Percentiles rank a stretch among this genome's conserved stretches.
phyloP scores from a whole-genome alignment of 2,329 filamentous ascomycete species.

The Fusarium cyanostomum region DNA sequence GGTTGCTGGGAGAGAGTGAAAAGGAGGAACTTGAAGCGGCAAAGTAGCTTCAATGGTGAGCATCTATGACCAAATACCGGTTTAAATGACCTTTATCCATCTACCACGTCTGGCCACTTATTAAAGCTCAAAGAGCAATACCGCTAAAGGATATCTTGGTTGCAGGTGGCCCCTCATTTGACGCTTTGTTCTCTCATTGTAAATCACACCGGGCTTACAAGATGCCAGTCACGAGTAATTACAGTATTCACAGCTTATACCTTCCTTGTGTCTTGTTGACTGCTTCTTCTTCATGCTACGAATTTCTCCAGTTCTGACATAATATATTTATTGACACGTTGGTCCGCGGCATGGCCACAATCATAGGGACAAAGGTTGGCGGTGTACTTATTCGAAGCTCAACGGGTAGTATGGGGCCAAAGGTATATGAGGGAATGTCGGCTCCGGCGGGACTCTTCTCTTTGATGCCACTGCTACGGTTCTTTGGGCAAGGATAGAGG shows the following conservation, averaged over 20 bases:
- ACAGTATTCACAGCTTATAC: too few species aligned
- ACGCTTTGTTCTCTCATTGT: not conserved
- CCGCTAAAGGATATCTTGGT: too few species aligned
- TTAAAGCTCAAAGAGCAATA: too few species aligned
- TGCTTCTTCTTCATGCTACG: too few species aligned
- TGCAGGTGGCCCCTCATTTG: not conserved
- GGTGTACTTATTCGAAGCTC: not conserved
- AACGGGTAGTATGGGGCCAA: not conserved
- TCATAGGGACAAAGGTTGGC: not conserved
- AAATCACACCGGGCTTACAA: too few species aligned
- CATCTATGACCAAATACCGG: too few species aligned
- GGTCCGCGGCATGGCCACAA: not conserved
- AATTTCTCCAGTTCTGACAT: too few species aligned
- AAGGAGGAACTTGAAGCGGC: conserved; percentile 41
- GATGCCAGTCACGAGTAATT: too few species aligned
- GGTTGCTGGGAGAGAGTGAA: conserved; percentile 68
- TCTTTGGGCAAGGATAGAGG: conserved; percentile 3
- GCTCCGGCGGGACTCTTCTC: not conserved
- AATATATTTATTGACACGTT: too few species aligned
- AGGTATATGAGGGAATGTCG: not conserved
- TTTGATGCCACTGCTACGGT: not conserved
- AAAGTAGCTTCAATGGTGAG: not conserved
- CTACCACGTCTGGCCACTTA: not conserved
- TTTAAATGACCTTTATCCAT: not conserved
- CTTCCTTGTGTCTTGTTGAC: too few species aligned